Evolutionary conservation across 495 filamentous ascomycete genomes (phyloP), one percentile per base, ranked within the genome.

Genomic region (Parathielavia hyrcaniae): DNA sequence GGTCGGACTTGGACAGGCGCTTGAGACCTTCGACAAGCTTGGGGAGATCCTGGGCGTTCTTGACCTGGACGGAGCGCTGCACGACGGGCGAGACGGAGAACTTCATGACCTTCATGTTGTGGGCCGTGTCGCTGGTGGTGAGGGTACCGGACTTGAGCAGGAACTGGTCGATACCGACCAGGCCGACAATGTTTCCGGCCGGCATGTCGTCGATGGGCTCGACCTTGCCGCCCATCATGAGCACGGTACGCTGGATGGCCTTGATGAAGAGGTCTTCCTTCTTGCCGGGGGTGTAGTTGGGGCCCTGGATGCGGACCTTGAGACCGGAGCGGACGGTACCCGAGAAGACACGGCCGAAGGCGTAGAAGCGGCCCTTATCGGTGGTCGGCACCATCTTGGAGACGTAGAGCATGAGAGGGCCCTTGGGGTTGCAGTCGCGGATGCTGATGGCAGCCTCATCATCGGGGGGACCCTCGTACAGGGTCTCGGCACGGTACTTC

Each of bases 71-170:
- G 74, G 95, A 96, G 64, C 93, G 92, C 78, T 85, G 93, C 65
- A 99, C 95, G 77, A 99, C 93, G 71, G 93, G 93, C 41, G 93
- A 97, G 71, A 99, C 93, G 68, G 93, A 99, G 88, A 99, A 99
- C 81, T 95, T 96, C 93, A 99, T 99, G 78, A 99, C 93, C 86
- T 97, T 99, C 65, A 99, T 78, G 84, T 99, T 99, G 87, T 99
- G 93, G 67, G 93, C 93, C 60, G 91, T 92, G 61, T 99, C 93
- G 69, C 84, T 85, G 71, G 95, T 99, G 75, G 91, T 95, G 63
- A 99, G 86, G 64, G 93, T 99, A 84, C 93, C 93, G 71, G 93
- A 97, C 86, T 99, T 99, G 83, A 99, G 90, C 79, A 99, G 80
- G 88, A 99, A 99, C 83, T 99, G 93, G 75, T 99, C 93, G 71